Conservation (phyloP, 495 filamentous ascomycete genomes). For the Penicillium ochrochloron region DNA sequence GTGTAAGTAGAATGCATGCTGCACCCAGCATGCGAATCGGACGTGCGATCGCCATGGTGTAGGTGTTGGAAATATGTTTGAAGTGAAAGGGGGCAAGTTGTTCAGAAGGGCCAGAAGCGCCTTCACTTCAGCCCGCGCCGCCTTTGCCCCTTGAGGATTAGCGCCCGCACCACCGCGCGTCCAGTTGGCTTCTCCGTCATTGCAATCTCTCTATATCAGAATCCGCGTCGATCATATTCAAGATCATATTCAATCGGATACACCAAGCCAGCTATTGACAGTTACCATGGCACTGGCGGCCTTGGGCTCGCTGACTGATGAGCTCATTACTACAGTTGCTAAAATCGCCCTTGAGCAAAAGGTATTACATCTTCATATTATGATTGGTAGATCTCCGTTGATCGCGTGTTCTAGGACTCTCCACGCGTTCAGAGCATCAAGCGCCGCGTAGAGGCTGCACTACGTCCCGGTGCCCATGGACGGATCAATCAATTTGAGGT, state of each 20-base stretch:
- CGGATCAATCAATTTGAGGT: conserved; percentile 92
- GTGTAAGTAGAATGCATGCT: conserved; percentile 68
- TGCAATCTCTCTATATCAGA: background rate
- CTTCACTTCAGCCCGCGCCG: conserved; percentile 17
- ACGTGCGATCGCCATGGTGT: conserved; percentile 78
- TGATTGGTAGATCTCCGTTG: conserved; percentile 45
- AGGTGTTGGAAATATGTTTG: conserved; percentile 9
- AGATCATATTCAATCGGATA: background rate
- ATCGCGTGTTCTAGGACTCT: conserved; percentile 43
- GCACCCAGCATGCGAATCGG: conserved; percentile 79
- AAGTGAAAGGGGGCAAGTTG: conserved; percentile 25
- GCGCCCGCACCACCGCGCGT: conserved; percentile 28
- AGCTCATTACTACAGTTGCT: conserved; percentile 40
- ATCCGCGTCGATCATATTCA: background rate
- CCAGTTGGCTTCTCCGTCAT: conserved; percentile 20
- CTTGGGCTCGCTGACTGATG: conserved; percentile 41
- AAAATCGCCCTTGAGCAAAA: conserved; percentile 35
- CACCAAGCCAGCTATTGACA: background rate
- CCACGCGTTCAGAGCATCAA: conserved; percentile 33
- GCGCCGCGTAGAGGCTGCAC: conserved; percentile 33
- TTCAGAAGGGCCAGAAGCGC: background rate
- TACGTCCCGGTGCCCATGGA: conserved; percentile 62
- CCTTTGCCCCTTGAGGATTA: conserved; percentile 38
- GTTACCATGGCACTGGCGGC: conserved; percentile 53
- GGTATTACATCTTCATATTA: conserved; percentile 21